Percentiles rank a stretch among this genome's conserved stretches.
Conservation (phyloP, 192 early-diverging fungal genomes). For the Coemansia sp. region DNA sequence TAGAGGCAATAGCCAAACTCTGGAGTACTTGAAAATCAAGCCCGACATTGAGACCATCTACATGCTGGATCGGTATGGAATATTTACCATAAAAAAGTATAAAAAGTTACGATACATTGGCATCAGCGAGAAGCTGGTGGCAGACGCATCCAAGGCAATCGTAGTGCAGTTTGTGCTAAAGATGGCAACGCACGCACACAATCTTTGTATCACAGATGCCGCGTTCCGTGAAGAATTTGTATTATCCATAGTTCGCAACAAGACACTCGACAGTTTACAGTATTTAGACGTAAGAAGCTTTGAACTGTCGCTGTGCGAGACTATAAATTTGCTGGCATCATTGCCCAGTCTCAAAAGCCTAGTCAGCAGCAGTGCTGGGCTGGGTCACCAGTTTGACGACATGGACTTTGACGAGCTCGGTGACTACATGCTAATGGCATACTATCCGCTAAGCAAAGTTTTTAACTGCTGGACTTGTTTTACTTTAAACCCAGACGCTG, state of each 20-base stretch:
- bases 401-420: not conserved
- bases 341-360: not conserved
- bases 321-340: not conserved
- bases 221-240: not conserved
- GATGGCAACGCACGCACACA: not conserved
- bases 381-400: not conserved
- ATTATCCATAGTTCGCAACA: not conserved
- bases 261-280: not conserved
- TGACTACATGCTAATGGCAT: not conserved
- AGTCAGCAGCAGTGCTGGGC: not conserved
- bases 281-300: not conserved
- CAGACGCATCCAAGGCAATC: not conserved
- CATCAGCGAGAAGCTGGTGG: not conserved
- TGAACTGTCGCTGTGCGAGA: not conserved
- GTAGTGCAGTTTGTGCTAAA: conserved; percentile 9
- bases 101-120: not conserved
- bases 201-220: conserved; percentile 9
- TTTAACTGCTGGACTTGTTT: not conserved
- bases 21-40: conserved; percentile 10
- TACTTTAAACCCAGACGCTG: not conserved
- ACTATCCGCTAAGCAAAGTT: not conserved
- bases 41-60: conserved; percentile 1
- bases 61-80: conserved; percentile 2
- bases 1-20: conserved; percentile 9
- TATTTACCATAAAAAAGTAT: conserved; percentile 7